These are phyloP conservation scores for Apophysomyces elegans DNA, from an alignment of 371 early-diverging fungal genomes.

Conservation along the genomic window DNA sequence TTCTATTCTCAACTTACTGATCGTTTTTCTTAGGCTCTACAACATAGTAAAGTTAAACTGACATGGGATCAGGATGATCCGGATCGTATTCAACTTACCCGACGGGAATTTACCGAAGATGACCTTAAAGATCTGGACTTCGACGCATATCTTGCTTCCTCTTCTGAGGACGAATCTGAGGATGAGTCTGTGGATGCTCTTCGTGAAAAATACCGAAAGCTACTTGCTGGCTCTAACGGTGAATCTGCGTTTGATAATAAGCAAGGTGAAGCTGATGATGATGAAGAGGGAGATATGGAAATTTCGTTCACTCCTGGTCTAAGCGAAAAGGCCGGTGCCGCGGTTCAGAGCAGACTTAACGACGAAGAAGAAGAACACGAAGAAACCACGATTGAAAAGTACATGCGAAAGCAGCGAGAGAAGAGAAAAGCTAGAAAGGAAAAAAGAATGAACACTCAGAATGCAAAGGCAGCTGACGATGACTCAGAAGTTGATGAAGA, in stretches of 20 bases:
- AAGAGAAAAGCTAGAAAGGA: conserved; percentile 68
- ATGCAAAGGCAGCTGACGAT: conserved; percentile 16
- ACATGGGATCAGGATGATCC: conserved; percentile 98
- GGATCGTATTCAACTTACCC: conserved; percentile 78
- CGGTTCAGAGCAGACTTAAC: conserved; percentile 58
- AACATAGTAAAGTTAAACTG: conserved; percentile 91
- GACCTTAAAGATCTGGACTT: conserved; percentile 94
- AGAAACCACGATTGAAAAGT: conserved; percentile 85
- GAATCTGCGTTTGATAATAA: conserved; percentile 42
- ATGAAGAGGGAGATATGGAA: conserved; percentile 85
- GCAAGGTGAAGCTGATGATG: conserved; percentile 54
- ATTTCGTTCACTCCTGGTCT: conserved; percentile 95
- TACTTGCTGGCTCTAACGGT: conserved; percentile 53
- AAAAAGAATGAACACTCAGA: conserved; percentile 37
- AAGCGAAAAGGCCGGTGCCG: conserved; percentile 68
- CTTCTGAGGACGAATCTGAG: conserved; percentile 56
- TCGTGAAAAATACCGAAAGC: conserved; percentile 66
- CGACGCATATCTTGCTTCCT: conserved; percentile 85
- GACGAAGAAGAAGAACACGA: conserved; percentile 49
- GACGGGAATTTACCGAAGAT: conserved; percentile 83
- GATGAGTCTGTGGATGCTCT: conserved; percentile 57
- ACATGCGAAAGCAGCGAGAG: conserved; percentile 86
- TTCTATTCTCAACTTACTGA: not conserved
- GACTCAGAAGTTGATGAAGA: conserved; percentile 60
- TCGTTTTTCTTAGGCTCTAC: conserved; percentile 67